Evolutionary conservation across 768 basidiomycete species (phyloP).

Genomic region (Mycena rosella): DNA sequence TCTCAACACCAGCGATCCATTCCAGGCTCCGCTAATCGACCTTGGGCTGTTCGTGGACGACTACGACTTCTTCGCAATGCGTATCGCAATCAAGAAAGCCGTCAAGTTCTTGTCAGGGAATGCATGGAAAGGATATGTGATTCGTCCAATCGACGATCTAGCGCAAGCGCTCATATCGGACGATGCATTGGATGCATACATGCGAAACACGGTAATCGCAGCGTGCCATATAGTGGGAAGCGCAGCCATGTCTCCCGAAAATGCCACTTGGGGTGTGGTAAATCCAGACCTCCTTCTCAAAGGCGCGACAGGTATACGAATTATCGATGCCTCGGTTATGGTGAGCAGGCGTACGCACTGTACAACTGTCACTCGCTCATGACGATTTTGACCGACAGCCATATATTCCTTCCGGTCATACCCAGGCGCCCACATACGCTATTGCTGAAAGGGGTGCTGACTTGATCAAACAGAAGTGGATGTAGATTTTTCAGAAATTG

Average conservation of each 20-base stretch:
- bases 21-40: slow-evolving; percentile 44
- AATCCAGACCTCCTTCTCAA: slow-evolving; percentile 52
- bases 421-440: slow-evolving; percentile 30
- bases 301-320: slow-evolving; percentile 47
- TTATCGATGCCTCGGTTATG: slow-evolving; percentile 55
- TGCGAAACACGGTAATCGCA: slow-evolving; percentile 37
- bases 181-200: slow-evolving; percentile 40
- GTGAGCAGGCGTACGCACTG: slow-evolving; percentile 39
- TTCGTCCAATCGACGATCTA: slow-evolving; percentile 35
- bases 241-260: slow-evolving; percentile 45
- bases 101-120: slow-evolving; percentile 42
- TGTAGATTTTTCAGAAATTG: too few relatives aligned
- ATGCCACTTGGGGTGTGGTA: slow-evolving; percentile 47
- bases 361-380: too few relatives aligned
- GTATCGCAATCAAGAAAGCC: slow-evolving; percentile 42
- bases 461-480: slow-evolving; percentile 27
- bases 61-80: slow-evolving; percentile 45
- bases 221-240: slow-evolving; percentile 47
- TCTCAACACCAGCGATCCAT: slow-evolving; percentile 45
- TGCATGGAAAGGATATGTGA: slow-evolving; percentile 47
- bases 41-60: slow-evolving; percentile 36
- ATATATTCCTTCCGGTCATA: slow-evolving; percentile 28
- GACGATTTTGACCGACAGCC: not conserved
- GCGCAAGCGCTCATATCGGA: slow-evolving; percentile 43
- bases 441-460: slow-evolving; percentile 34